Evolutionary conservation across 1,284 basidiomycete species (phyloP), one percentile per base, ranked within the genome.

Genomic region (Sporisorium reilianum): DNA sequence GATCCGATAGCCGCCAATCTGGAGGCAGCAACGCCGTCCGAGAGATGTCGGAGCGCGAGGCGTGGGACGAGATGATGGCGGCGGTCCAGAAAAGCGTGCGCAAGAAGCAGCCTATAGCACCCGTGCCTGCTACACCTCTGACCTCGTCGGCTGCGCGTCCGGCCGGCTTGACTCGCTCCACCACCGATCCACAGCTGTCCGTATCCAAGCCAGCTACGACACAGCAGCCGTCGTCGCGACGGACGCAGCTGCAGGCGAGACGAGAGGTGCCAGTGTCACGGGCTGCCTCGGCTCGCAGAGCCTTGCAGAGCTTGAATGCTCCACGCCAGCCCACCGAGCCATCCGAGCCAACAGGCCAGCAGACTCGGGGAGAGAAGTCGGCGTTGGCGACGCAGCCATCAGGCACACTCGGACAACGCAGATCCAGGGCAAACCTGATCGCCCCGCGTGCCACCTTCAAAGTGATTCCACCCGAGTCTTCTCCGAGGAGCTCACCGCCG

Each of bases 1-100:
- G 82, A 34, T 80, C 83, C 22, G 82, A 83, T 34, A 81, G 81
- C 49, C 64, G 81, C 18, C 77, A 80, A 49, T 84, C 83, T 2
- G 83, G 83, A 30, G 83, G 83, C 12, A 82, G 79, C 52, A 83
- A 81, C 34, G 76, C 71, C 22, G 77, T 82, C 45, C 79, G 83
- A 30, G 80, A 81, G n/a, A 64, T 81, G 38, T 79, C 79, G 28
- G 83, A 84, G 57, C 67, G 77, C 4, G 79, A 84, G 51, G 83
- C 83, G 3, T 84, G 80, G 80, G 68, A 79, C 32, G 75, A 79
- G 51, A 79, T 84, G 75, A 79, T 80, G 79, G 64, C 66, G 10
- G 83, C 82, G 2, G 82, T 83, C 6, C 69, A 79, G 64, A 77
- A 76, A 54, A 84, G 82, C 57, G 81, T 79, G 9, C 70, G 79